A percentile compares a stretch with the other conserved stretches of the same genome.
Conservation (phyloP, 345 rosid genomes). For the Aquilaria yunnanensis region DNA sequence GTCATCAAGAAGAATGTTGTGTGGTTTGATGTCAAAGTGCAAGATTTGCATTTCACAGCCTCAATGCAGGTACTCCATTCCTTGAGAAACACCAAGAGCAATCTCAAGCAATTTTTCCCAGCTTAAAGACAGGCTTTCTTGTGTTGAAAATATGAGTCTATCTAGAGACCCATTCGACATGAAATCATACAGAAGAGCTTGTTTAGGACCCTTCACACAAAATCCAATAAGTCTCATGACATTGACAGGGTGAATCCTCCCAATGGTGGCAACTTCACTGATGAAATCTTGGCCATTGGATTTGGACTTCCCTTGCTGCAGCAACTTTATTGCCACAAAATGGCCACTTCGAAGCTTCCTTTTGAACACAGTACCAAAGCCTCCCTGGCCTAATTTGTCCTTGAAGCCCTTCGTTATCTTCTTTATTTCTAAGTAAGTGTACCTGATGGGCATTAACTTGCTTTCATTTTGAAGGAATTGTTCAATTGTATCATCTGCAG, state of each 20-base stretch:
- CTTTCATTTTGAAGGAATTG: too few species aligned
- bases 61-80: constrained; percentile 21
- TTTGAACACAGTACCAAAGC: constrained; percentile 3
- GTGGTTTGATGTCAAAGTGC: constrained; percentile 23
- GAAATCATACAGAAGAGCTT: constrained; percentile 24
- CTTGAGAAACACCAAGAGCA: constrained; percentile 20
- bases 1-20: constrained; percentile 9
- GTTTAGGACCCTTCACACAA: constrained; percentile 13
- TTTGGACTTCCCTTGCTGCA: constrained; percentile 1
- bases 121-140: background rate
- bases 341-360: constrained; percentile 1
- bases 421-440: background rate
- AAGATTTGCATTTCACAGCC: constrained; percentile 20
- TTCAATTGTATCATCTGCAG: too few species aligned
- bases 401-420: background rate
- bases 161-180: constrained; percentile 25
- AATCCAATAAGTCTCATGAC: constrained; percentile 20
- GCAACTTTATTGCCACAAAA: background rate
- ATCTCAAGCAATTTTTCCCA: constrained; percentile 15
- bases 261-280: constrained; percentile 17
- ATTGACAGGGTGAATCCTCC: constrained; percentile 27
- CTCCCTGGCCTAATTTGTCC: constrained; percentile 8
- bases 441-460: too few species aligned
- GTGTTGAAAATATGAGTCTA: constrained; percentile 6
- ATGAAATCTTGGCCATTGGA: constrained; percentile 7